phyloP scores from a whole-genome alignment of 345 rosid species.

The Cardamine occulta region DNA sequence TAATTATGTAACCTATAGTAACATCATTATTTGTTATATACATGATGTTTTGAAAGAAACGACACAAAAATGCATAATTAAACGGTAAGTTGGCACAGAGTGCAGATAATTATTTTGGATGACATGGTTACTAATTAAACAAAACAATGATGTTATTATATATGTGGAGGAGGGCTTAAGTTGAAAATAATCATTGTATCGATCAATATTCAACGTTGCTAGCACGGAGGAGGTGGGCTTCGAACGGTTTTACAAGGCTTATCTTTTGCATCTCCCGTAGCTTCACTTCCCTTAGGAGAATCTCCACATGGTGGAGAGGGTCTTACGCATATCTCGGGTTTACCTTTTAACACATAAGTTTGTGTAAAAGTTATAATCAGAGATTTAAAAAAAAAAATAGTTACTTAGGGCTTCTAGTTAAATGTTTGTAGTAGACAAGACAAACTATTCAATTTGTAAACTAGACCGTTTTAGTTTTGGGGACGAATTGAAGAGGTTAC shows the following conservation, averaged over 20 bases:
- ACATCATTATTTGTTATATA: neutral
- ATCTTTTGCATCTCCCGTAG: neutral
- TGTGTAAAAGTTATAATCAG: neutral
- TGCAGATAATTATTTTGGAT: neutral
- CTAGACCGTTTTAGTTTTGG: neutral
- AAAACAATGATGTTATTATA: neutral
- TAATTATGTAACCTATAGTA: neutral
- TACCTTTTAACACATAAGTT: slow-evolving; percentile 9
- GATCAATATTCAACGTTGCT: neutral
- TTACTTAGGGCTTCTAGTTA: neutral
- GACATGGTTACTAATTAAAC: neutral
- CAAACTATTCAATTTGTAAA: neutral
- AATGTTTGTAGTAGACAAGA: neutral
- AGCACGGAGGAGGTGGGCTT: slow-evolving; percentile 24
- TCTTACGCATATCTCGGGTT: neutral
- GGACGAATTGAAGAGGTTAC: neutral
- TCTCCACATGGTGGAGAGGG: slow-evolving; percentile 33
- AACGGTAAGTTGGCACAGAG: neutral
- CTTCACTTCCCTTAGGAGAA: neutral
- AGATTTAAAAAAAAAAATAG: neutral
- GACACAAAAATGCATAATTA: neutral
- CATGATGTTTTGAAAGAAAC: neutral
- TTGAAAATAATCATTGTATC: neutral
- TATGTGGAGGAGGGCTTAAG: neutral
- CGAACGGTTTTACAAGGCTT: slow-evolving; percentile 24